Conservation (phyloP, 352 stramenopile genomes). For the Plasmopara halstedii region DNA sequence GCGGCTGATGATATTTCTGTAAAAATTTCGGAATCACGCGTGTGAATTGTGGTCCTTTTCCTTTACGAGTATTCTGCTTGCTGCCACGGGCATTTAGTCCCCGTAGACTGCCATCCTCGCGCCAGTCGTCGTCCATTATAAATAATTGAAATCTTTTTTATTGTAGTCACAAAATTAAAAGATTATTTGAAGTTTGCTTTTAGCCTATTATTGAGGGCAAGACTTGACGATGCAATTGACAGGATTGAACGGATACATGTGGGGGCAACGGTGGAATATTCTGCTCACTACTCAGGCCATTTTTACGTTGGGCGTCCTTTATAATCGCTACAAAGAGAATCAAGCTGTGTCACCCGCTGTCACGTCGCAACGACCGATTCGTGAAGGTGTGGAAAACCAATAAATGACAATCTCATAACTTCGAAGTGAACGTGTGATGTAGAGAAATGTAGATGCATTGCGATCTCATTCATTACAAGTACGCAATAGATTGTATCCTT, state of each 20-base stretch:
- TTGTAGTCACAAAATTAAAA: background rate
- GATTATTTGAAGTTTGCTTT: background rate
- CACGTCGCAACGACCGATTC: slow-evolving; percentile 5
- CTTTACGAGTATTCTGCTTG: slow-evolving; percentile 26
- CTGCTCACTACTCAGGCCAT: slow-evolving; percentile 62
- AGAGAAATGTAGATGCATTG: too few relatives aligned
- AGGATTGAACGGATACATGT: slow-evolving; percentile 46
- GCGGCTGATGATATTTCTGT: slow-evolving; percentile 60
- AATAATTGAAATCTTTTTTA: background rate
- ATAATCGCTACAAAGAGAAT: slow-evolving; percentile 42
- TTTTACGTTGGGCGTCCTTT: slow-evolving; percentile 56
- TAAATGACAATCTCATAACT: too few relatives aligned
- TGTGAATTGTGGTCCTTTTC: slow-evolving; percentile 63
- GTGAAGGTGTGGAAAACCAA: slow-evolving; percentile 8
- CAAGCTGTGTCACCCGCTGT: slow-evolving; percentile 2
- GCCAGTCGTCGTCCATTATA: slow-evolving; percentile 71
- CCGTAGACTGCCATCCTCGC: slow-evolving; percentile 64
- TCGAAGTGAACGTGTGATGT: too few relatives aligned
- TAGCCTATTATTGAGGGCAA: slow-evolving; percentile 1
- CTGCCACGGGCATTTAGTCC: slow-evolving; percentile 25
- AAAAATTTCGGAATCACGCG: slow-evolving; percentile 81
- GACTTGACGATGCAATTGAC: slow-evolving; percentile 21
- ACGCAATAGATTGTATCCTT: too few relatives aligned
- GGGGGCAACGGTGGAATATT: slow-evolving; percentile 69
- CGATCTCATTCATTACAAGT: too few relatives aligned